These are phyloP conservation scores for Botrytis hyacinthi DNA, from an alignment of 2,329 filamentous ascomycete species.

Conservation along the genomic window DNA sequence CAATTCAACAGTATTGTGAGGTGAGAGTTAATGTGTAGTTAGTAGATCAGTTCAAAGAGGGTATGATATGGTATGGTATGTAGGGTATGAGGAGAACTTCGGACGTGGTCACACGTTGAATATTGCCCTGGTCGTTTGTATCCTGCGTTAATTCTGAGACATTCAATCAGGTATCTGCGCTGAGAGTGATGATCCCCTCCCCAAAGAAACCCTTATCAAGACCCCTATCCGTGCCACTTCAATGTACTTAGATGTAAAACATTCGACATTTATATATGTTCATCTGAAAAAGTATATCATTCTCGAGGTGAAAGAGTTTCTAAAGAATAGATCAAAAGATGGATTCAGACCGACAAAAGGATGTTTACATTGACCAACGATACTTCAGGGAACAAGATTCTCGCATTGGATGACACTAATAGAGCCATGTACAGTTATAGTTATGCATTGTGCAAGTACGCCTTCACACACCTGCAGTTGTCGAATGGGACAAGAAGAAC, in stretches of 20 bases:
- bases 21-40: not conserved
- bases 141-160: slow-evolving; percentile 13
- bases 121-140: slow-evolving; percentile 13
- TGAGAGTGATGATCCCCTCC: slow-evolving; percentile 11
- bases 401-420: not conserved
- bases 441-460: slow-evolving; percentile 1
- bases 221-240: slow-evolving; percentile 3
- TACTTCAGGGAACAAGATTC: slow-evolving; percentile 1
- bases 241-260: slow-evolving; percentile 1
- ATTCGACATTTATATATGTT: not conserved
- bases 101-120: slow-evolving; percentile 17
- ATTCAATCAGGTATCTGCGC: slow-evolving; percentile 15
- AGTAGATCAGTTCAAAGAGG: slow-evolving; percentile 13
- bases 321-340: not conserved
- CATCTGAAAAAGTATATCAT: not conserved
- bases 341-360: not conserved
- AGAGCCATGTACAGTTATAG: not conserved
- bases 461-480: slow-evolving; percentile 6
- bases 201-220: slow-evolving; percentile 10
- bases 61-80: slow-evolving; percentile 14
- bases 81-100: slow-evolving; percentile 12
- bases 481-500: slow-evolving; percentile 6
- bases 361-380: slow-evolving; percentile 10
- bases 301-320: not conserved
- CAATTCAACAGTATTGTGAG: not conserved